Evolutionary conservation across 2,329 filamentous ascomycete genomes (phyloP), one percentile per base, ranked within the genome.

Genomic region (Aspergillus caelatus): DNA sequence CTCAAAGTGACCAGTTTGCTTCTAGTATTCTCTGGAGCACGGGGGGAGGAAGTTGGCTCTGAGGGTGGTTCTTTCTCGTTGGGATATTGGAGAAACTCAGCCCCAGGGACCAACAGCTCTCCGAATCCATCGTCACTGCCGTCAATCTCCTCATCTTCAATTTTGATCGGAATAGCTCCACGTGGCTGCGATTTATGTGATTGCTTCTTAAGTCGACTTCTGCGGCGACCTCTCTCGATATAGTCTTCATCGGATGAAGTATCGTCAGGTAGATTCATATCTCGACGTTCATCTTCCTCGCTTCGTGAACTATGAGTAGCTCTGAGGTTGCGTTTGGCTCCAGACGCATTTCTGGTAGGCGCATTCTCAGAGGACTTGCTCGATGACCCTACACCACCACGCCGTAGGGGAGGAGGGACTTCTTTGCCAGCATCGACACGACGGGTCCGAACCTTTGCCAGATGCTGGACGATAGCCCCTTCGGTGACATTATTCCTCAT

Each of bases 391-490:
- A 66, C 63, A 14, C 71, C 71, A 19, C 75, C 75, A 41, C 80
- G 77, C 59, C 75, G 76, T 8, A 81, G 69, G 23, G 77, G 71
- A 10, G 80, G 79, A 5, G 81, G 81, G 3, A 81, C 77, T 1
- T 65, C 65, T 32, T 78, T 74, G 0, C 73, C 72, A 4, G 71
- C 69, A 3, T 68, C 63, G 10, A 73, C 63, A 63, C 81, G 74
- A 34, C 76, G 74, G 21, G 45, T 56, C 10, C 81, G 80, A 3
- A 83, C 66, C 62, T 84, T 83, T 0, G 80, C 73, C 16, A 83
- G 70, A 58, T 83, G 82, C 65, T 84, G 82, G 1, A 79, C 70
- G 26, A 83, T 81, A 1, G 81, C 78, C 2, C 81, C 80, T 55
- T 79, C 79, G 0, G 75, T 77, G 60, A 79, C 79, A n/a, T 73